Conservation (phyloP, 1,284 basidiomycete genomes). For the Apiotrichum gamsii region DNA sequence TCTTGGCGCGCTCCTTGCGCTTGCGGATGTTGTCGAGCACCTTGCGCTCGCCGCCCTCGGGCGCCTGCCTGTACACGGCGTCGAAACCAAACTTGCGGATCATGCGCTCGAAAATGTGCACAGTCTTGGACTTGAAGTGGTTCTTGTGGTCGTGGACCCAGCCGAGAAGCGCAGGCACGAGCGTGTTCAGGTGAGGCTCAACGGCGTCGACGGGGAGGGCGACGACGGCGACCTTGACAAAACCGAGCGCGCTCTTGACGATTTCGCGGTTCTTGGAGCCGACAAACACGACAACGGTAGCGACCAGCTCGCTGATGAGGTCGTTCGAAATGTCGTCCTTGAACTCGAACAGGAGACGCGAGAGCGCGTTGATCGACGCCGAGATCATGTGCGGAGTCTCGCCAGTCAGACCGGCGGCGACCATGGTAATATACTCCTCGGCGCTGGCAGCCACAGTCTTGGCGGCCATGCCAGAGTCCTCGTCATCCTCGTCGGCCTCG, state of each 20-base stretch:
- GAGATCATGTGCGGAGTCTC: conserved; percentile 97
- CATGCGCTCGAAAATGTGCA: conserved; percentile 95
- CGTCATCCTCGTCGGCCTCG: conserved; percentile 67
- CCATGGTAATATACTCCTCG: conserved; percentile 94
- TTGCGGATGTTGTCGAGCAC: conserved; percentile 87
- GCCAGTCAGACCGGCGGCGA: conserved; percentile 89
- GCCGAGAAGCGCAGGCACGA: conserved; percentile 77
- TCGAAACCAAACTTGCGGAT: conserved; percentile 86
- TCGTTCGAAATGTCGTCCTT: conserved; percentile 67
- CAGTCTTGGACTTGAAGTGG: conserved; percentile 95
- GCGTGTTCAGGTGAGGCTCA: conserved; percentile 63
- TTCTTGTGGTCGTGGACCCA: conserved; percentile 99
- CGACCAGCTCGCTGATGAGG: conserved; percentile 81
- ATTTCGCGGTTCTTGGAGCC: conserved; percentile 93
- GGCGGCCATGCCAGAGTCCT: conserved; percentile 58
- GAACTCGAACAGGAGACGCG: conserved; percentile 93
- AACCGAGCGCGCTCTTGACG: conserved; percentile 91
- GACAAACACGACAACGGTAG: conserved; percentile 83
- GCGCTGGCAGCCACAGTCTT: conserved; percentile 66
- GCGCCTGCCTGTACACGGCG: conserved; percentile 57
- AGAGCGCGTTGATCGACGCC: conserved; percentile 89
- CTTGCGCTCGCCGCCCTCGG: conserved; percentile 59
- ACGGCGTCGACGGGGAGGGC: conserved; percentile 67
- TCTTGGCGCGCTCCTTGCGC: conserved; percentile 82
- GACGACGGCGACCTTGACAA: conserved; percentile 88